Conservation (phyloP, 495 filamentous ascomycete genomes). For the Hypoxylon intermedium region DNA sequence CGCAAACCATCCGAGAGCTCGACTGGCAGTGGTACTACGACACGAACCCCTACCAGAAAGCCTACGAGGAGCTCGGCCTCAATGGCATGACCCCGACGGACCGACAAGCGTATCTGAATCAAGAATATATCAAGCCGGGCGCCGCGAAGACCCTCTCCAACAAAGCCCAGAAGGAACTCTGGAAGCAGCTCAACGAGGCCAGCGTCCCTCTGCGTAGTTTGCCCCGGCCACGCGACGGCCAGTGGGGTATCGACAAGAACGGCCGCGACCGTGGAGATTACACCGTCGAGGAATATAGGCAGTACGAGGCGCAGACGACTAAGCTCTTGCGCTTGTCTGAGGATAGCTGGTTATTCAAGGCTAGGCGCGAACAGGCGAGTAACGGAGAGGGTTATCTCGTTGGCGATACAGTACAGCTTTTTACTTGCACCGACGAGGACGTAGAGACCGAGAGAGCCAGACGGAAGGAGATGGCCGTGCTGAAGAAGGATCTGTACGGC, state of each 20-base stretch:
- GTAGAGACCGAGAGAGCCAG: slow-evolving; percentile 54
- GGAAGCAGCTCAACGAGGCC: slow-evolving; percentile 54
- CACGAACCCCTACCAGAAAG: slow-evolving; percentile 48
- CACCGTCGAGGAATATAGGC: slow-evolving; percentile 47
- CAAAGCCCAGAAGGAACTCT: slow-evolving; percentile 58
- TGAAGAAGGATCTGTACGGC: slow-evolving; percentile 54
- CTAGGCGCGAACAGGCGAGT: slow-evolving; percentile 35
- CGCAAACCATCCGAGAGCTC: slow-evolving; percentile 46
- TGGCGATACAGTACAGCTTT: slow-evolving; percentile 27
- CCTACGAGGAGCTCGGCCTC: slow-evolving; percentile 42
- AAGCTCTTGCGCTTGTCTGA: slow-evolving; percentile 40
- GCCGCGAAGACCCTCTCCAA: slow-evolving; percentile 42
- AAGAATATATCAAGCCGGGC: slow-evolving; percentile 42
- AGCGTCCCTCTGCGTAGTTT: slow-evolving; percentile 50
- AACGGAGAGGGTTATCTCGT: slow-evolving; percentile 10
- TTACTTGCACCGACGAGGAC: slow-evolving; percentile 46
- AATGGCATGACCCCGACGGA: slow-evolving; percentile 47
- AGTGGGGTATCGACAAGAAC: slow-evolving; percentile 53
- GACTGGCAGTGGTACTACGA: slow-evolving; percentile 45
- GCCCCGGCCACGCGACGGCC: slow-evolving; percentile 33
- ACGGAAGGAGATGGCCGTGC: slow-evolving; percentile 52
- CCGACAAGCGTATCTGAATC: slow-evolving; percentile 46
- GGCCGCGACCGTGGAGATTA: slow-evolving; percentile 52
- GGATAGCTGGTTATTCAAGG: slow-evolving; percentile 41
- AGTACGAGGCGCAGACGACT: slow-evolving; percentile 38